Conservation (phyloP, 345 rosid genomes). For the Xanthoceras sorbifolium region DNA sequence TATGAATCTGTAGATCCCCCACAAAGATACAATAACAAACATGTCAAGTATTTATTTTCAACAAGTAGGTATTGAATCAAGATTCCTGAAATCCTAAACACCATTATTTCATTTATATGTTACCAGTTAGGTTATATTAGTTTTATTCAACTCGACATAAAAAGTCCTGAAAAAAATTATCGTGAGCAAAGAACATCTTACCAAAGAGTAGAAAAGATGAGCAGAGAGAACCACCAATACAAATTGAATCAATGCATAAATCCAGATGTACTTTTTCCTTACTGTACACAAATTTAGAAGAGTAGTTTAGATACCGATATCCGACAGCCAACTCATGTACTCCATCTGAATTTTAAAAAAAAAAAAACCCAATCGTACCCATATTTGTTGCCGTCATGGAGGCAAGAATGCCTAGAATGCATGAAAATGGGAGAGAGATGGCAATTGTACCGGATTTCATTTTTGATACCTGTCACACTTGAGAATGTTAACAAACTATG, state of each 20-base stretch:
- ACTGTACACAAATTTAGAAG: constrained; percentile 46
- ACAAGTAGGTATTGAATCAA: background rate
- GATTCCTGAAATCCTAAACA: background rate
- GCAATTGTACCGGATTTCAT: constrained; percentile 89
- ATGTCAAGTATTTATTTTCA: background rate
- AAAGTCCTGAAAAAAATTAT: background rate
- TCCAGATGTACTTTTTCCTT: constrained; percentile 61
- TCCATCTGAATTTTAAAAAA: background rate
- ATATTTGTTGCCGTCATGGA: constrained; percentile 90
- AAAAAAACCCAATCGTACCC: constrained; percentile 52
- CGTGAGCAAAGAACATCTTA: constrained; percentile 36
- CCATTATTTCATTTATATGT: background rate
- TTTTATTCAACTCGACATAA: no score
- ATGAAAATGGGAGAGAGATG: constrained; percentile 92
- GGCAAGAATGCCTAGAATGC: constrained; percentile 89
- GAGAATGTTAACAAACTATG: constrained; percentile 10
- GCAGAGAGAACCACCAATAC: constrained; percentile 68
- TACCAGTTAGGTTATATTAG: no score
- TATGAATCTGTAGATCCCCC: constrained; percentile 53
- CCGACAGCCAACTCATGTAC: background rate
- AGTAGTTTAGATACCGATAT: constrained; percentile 9
- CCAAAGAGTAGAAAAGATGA: constrained; percentile 74
- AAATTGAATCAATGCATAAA: constrained; percentile 71
- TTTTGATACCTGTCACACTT: constrained; percentile 53
- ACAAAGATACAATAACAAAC: background rate